Conservation (phyloP, 2,329 filamentous ascomycete genomes). For the Teratosphaeriaceae sp. region DNA sequence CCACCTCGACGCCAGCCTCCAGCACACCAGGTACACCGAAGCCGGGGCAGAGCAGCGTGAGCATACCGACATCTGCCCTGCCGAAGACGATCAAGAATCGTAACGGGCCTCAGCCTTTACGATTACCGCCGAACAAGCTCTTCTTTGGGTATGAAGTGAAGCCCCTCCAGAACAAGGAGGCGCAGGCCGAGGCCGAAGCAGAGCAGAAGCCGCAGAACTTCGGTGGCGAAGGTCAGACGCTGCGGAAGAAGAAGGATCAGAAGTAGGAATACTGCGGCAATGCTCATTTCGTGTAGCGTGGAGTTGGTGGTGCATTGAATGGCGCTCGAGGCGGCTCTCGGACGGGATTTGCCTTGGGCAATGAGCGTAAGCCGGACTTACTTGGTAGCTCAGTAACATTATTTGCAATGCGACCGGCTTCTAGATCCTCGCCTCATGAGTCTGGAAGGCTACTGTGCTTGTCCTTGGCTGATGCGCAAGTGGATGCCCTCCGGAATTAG, state of each 20-base stretch:
- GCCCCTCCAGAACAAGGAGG: conserved; percentile 72
- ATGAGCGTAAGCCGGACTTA: no score
- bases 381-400: no score
- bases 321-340: no score
- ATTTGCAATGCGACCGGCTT: no score
- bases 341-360: no score
- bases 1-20: conserved; percentile 42
- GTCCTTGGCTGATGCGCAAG: no score
- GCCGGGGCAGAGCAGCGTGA: conserved; percentile 55
- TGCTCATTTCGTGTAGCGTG: conserved; percentile 1
- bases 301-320: conserved; percentile 5
- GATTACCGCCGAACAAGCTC: conserved; percentile 79
- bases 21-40: conserved; percentile 31
- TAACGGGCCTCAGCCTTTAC: conserved; percentile 79
- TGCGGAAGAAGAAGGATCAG: conserved; percentile 64
- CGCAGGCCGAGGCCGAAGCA: conserved; percentile 58
- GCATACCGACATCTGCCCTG: conserved; percentile 35
- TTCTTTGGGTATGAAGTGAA: conserved; percentile 96
- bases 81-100: conserved; percentile 41
- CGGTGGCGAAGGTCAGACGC: conserved; percentile 69
- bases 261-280: conserved; percentile 4
- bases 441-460: no score
- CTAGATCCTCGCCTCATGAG: no score
- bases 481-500: no score
- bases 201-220: conserved; percentile 57